Conservation (phyloP, 768 basidiomycete species). For the Mycena floridula region DNA sequence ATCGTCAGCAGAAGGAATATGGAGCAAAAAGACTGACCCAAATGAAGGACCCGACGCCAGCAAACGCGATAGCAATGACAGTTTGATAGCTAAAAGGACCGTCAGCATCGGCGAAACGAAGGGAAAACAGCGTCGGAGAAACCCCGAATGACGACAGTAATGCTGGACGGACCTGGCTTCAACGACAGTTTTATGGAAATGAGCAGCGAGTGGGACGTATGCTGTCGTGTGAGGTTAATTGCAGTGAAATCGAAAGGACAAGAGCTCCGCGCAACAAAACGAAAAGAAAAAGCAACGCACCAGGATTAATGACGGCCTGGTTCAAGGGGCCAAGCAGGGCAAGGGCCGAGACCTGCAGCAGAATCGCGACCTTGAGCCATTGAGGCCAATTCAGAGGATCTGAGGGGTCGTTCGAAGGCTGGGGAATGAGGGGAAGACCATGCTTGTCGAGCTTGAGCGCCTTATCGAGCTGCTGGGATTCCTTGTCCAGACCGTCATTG, state of each 20-base stretch:
- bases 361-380: slow-evolving; percentile 14
- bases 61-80: slow-evolving; percentile 14
- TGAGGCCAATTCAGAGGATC: slow-evolving; percentile 17
- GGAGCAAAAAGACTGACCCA: slow-evolving; percentile 13
- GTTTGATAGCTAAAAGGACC: slow-evolving; percentile 10
- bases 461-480: no score
- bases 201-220: slow-evolving; percentile 15
- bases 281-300: slow-evolving; percentile 1
- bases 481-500: no score
- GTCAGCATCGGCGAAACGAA: not conserved
- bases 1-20: not conserved
- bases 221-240: slow-evolving; percentile 4
- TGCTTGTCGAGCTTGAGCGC: slow-evolving; percentile 16
- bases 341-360: slow-evolving; percentile 14
- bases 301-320: slow-evolving; percentile 14
- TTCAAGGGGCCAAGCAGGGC: slow-evolving; percentile 13
- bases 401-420: slow-evolving; percentile 17
- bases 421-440: slow-evolving; percentile 20
- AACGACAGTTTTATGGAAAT: slow-evolving; percentile 16
- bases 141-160: no score
- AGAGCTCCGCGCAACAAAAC: no score
- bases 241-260: no score
- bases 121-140: no score
- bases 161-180: slow-evolving; percentile 11
- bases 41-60: slow-evolving; percentile 12